phyloP scores from a whole-genome alignment of 208 protist genomes.

The Crithidia bombi region DNA sequence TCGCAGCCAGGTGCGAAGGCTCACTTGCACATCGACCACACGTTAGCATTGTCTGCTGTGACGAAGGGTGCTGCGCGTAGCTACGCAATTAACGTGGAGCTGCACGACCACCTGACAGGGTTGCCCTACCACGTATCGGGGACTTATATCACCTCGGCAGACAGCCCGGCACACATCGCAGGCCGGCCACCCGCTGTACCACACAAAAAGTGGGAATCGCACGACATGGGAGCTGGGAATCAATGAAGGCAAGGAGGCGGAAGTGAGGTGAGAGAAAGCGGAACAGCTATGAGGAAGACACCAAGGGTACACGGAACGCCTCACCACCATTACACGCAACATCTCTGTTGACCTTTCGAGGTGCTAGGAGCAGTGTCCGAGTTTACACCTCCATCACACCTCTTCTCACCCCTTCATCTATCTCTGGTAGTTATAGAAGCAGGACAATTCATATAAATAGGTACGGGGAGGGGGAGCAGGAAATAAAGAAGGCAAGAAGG shows the following conservation, averaged over 20 bases:
- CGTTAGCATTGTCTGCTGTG: constrained; percentile 20
- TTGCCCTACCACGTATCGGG: constrained; percentile 12
- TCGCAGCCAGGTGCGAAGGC: constrained; percentile 2
- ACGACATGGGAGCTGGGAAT: constrained; percentile 16
- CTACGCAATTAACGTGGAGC: constrained; percentile 17
- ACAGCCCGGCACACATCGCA: constrained; percentile 15
- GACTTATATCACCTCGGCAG: constrained; percentile 5
- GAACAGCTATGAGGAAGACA: constrained; percentile 5
- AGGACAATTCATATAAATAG: neutral
- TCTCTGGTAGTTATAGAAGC: too few relatives aligned
- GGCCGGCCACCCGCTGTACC: constrained; percentile 8
- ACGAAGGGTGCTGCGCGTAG: constrained; percentile 8
- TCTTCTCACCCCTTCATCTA: too few relatives aligned
- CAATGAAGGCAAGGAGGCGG: neutral
- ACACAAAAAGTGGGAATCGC: constrained; percentile 8
- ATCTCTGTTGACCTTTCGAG: too few relatives aligned
- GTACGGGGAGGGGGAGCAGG: too few relatives aligned
- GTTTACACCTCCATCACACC: too few relatives aligned
- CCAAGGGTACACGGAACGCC: too few relatives aligned
- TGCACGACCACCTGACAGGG: neutral
- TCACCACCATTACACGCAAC: too few relatives aligned
- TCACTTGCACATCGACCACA: constrained; percentile 32
- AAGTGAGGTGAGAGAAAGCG: neutral
- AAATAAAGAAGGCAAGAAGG: too few relatives aligned
- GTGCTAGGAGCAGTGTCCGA: too few relatives aligned